These are phyloP conservation scores for Sparassis latifolia DNA, from an alignment of 1,284 basidiomycete genomes.

Conservation along the genomic window DNA sequence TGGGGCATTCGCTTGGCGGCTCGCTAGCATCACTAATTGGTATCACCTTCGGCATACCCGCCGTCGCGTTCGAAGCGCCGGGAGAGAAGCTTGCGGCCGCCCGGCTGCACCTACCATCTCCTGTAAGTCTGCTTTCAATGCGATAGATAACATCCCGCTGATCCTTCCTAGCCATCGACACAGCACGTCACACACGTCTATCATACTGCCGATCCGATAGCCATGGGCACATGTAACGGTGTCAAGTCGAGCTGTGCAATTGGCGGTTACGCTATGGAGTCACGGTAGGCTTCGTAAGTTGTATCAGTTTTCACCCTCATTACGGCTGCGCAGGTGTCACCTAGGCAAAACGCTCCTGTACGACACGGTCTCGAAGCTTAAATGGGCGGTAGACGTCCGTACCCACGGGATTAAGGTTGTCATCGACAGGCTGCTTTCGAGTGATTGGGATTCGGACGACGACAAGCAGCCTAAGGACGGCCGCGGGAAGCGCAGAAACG, in stretches of 20 bases:
- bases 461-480: conserved; percentile 4
- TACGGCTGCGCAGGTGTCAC: conserved; percentile 42
- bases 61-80: conserved; percentile 87
- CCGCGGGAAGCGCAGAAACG: conserved; percentile 9
- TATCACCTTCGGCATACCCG: conserved; percentile 86
- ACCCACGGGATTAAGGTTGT: conserved; percentile 79
- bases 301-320: neutral
- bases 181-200: conserved; percentile 80
- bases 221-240: conserved; percentile 79
- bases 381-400: conserved; percentile 81
- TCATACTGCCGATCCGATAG: conserved; percentile 82
- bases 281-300: conserved; percentile 36
- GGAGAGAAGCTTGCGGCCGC: conserved; percentile 83
- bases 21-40: conserved; percentile 81
- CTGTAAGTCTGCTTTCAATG: conserved; percentile 36
- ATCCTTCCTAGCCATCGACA: conserved; percentile 48
- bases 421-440: conserved; percentile 69
- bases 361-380: conserved; percentile 81
- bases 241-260: conserved; percentile 64
- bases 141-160: neutral
- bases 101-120: conserved; percentile 86
- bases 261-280: conserved; percentile 74
- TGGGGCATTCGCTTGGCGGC: conserved; percentile 82
- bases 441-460: conserved; percentile 47
- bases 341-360: conserved; percentile 67